Conservation (phyloP, 257 asterid species). For the Ehretia macrophylla region DNA sequence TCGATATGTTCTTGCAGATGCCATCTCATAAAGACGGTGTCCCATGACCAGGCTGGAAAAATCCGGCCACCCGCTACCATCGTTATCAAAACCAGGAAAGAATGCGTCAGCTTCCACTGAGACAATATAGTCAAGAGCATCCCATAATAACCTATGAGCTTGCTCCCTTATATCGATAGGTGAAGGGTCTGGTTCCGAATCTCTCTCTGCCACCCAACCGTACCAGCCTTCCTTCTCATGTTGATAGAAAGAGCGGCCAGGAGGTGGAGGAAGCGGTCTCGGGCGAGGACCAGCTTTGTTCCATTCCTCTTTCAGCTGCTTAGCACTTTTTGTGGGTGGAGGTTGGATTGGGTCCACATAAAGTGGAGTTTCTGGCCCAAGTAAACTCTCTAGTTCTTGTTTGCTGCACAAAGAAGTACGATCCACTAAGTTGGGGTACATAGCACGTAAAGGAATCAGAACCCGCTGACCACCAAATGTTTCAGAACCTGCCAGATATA, state of each 20-base stretch:
- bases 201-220: constrained; percentile 89
- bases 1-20: constrained; percentile 83
- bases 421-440: constrained; percentile 89
- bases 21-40: constrained; percentile 73
- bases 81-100: constrained; percentile 92
- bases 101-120: constrained; percentile 88
- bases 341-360: constrained; percentile 45
- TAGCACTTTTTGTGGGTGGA: constrained; percentile 56
- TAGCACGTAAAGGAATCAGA: constrained; percentile 91
- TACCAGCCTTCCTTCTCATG: constrained; percentile 99
- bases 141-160: constrained; percentile 90
- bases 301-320: constrained; percentile 83
- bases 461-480: constrained; percentile 94
- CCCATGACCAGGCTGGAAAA: constrained; percentile 92
- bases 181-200: constrained; percentile 74
- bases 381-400: constrained; percentile 53
- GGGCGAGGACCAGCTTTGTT: constrained; percentile 97
- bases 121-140: constrained; percentile 90
- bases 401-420: constrained; percentile 94
- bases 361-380: constrained; percentile 75
- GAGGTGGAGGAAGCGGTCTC: constrained; percentile 99
- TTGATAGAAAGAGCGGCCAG: constrained; percentile 80
- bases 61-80: constrained; percentile 85
- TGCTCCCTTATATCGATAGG: constrained; percentile 70
- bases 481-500: constrained; percentile 95